Percentiles rank a stretch among this genome's conserved stretches.
phyloP scores from a whole-genome alignment of 305 asterid species.

The Striga hermonthica region DNA sequence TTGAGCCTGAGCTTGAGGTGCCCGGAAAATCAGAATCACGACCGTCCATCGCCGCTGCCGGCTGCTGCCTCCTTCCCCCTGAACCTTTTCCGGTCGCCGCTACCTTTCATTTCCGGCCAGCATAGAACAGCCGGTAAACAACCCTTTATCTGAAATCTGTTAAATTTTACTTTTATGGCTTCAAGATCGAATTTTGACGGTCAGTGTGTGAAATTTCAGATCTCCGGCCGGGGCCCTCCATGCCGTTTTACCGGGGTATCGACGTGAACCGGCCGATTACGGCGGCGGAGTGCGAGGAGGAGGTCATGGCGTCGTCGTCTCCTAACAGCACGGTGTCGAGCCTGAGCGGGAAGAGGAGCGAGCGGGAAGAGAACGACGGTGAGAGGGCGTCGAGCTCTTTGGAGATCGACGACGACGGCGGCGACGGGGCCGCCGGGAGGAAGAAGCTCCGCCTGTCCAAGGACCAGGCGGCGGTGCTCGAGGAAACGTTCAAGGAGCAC shows the following conservation, averaged over 20 bases:
- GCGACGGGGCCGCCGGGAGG: conserved; percentile 66
- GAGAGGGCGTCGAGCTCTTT: conserved; percentile 49
- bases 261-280: conserved; percentile 55
- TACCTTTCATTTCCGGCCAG: background rate
- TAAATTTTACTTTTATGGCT: background rate
- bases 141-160: background rate
- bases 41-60: conserved; percentile 27
- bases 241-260: conserved; percentile 41
- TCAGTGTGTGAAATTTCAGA: conserved; percentile 35
- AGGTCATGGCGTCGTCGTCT: conserved; percentile 60
- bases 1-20: conserved; percentile 56
- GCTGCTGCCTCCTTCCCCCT: conserved; percentile 38
- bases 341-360: conserved; percentile 71
- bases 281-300: conserved; percentile 41
- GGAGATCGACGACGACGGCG: conserved; percentile 53
- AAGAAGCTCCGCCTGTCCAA: conserved; percentile 90
- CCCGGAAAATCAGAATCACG: conserved; percentile 34
- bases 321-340: conserved; percentile 79
- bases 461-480: conserved; percentile 93
- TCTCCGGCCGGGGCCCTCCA: conserved; percentile 39
- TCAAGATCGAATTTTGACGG: background rate
- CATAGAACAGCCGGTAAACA: conserved; percentile 45
- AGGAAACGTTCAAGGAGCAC: conserved; percentile 86
- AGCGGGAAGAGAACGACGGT: conserved; percentile 68
- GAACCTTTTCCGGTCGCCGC: conserved; percentile 43